A percentile compares a stretch with the other conserved stretches of the same genome.
Evolutionary conservation across 2,329 filamentous ascomycete genomes (phyloP).

Genomic region (Coniochaeta sp.): DNA sequence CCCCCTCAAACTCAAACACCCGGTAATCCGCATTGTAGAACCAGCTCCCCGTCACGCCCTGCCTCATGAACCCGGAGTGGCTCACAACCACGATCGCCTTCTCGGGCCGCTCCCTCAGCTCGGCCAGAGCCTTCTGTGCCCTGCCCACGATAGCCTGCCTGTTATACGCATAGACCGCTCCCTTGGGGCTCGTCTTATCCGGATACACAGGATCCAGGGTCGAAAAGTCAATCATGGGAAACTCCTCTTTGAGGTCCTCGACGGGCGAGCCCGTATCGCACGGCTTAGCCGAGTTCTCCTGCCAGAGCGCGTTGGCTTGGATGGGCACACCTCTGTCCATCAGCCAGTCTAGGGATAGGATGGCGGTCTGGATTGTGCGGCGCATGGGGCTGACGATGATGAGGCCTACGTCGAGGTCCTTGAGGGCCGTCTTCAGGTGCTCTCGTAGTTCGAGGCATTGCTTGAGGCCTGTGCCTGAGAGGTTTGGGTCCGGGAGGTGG

Average conservation of each 20-base stretch:
- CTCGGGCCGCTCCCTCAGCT: conserved; percentile 47
- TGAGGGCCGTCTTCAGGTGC: conserved; percentile 32
- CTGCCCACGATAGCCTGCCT: conserved; percentile 45
- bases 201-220: conserved; percentile 52
- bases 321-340: conserved; percentile 45
- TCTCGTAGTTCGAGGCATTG: conserved; percentile 39
- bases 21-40: conserved; percentile 59
- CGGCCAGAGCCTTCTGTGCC: conserved; percentile 40
- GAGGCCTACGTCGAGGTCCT: conserved; percentile 35
- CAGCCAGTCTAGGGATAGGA: conserved; percentile 50
- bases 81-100: conserved; percentile 57
- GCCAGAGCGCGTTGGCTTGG: conserved; percentile 54
- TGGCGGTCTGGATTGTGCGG: conserved; percentile 57
- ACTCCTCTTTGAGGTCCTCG: conserved; percentile 33
- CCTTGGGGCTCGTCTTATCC: conserved; percentile 47
- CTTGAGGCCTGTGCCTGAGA: conserved; percentile 38
- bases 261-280: conserved; percentile 55
- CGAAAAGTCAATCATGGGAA: conserved; percentile 49
- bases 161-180: conserved; percentile 43
- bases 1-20: conserved; percentile 45
- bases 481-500: conserved; percentile 38
- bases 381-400: conserved; percentile 59
- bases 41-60: conserved; percentile 45
- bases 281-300: conserved; percentile 49
- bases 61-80: conserved; percentile 56